These are phyloP conservation scores for Zygosaccharomyces kombuchaensis DNA, from an alignment of 805 yeast genomes.

Conservation along the genomic window DNA sequence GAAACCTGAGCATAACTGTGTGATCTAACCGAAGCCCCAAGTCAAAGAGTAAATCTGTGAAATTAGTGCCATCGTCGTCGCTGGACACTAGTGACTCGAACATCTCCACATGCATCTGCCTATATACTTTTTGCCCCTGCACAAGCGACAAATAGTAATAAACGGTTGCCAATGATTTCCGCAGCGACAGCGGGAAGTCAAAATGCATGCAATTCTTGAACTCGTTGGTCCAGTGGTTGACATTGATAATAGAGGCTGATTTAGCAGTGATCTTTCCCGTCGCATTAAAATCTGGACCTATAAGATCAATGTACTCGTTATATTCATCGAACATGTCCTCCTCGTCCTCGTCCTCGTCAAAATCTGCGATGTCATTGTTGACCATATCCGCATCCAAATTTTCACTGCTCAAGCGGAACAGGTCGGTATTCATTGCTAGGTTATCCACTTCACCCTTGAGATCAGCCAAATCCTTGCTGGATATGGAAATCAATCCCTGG, in stretches of 20 bases:
- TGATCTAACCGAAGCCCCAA: slow-evolving; percentile 38
- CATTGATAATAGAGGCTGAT: slow-evolving; percentile 69
- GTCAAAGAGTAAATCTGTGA: slow-evolving; percentile 28
- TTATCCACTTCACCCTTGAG: slow-evolving; percentile 40
- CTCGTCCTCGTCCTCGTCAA: slow-evolving; percentile 39
- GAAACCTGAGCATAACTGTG: slow-evolving; percentile 30
- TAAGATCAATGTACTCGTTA: slow-evolving; percentile 32
- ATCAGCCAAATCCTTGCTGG: slow-evolving; percentile 61
- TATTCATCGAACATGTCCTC: slow-evolving; percentile 38
- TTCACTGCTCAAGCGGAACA: slow-evolving; percentile 34
- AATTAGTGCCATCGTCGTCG: slow-evolving; percentile 35
- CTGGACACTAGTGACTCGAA: slow-evolving; percentile 51
- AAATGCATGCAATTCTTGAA: slow-evolving; percentile 69
- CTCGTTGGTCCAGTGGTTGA: slow-evolving; percentile 85
- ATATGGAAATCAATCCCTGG: slow-evolving; percentile 61
- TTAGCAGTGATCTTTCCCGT: slow-evolving; percentile 60
- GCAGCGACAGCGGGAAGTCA: slow-evolving; percentile 64
- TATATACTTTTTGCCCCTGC: slow-evolving; percentile 63
- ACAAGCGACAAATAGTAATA: slow-evolving; percentile 68
- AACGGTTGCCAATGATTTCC: slow-evolving; percentile 59
- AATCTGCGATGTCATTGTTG: slow-evolving; percentile 37
- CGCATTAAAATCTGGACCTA: slow-evolving; percentile 35
- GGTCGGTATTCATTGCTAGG: slow-evolving; percentile 50
- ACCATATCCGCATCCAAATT: slow-evolving; percentile 9
- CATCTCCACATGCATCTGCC: slow-evolving; percentile 56